phyloP scores from a whole-genome alignment of 768 basidiomycete genomes.

The Naganishia onofrii region DNA sequence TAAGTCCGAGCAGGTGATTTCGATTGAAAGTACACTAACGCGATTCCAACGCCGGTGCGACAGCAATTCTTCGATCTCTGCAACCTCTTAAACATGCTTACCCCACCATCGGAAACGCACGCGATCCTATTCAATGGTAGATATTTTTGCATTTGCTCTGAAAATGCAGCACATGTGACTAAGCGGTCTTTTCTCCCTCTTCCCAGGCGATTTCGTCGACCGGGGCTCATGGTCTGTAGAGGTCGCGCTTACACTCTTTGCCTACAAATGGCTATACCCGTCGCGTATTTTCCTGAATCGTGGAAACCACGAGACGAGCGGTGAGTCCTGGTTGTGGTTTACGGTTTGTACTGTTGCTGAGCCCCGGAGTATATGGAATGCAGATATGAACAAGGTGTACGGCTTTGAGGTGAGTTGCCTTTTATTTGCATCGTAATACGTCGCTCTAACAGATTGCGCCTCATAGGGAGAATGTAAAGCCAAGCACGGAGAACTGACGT shows the following conservation, averaged over 20 bases:
- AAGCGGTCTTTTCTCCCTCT: slow-evolving; percentile 56
- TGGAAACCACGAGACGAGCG: slow-evolving; percentile 70
- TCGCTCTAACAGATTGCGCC: neutral
- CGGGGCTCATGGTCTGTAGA: slow-evolving; percentile 62
- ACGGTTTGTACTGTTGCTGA: no score
- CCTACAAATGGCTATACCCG: slow-evolving; percentile 96
- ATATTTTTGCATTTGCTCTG: slow-evolving; percentile 14
- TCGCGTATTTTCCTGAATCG: slow-evolving; percentile 86
- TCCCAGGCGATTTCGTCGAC: slow-evolving; percentile 79
- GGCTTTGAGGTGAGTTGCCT: slow-evolving; percentile 39
- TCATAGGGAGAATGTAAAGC: slow-evolving; percentile 84
- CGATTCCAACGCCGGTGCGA: neutral
- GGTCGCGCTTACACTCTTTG: slow-evolving; percentile 82
- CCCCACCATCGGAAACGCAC: slow-evolving; percentile 78
- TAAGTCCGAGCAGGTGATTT: slow-evolving; percentile 31
- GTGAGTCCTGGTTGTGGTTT: neutral
- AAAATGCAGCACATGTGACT: neutral
- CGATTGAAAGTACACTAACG: neutral
- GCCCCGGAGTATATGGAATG: neutral
- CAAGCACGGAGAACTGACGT: slow-evolving; percentile 92
- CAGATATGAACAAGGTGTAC: slow-evolving; percentile 77
- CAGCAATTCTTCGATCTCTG: slow-evolving; percentile 94
- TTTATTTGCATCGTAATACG: no score
- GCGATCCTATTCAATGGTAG: slow-evolving; percentile 53
- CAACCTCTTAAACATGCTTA: slow-evolving; percentile 80